These are phyloP conservation scores for Pseudevernia furfuracea DNA, from an alignment of 495 filamentous ascomycete genomes.

Conservation along the genomic window DNA sequence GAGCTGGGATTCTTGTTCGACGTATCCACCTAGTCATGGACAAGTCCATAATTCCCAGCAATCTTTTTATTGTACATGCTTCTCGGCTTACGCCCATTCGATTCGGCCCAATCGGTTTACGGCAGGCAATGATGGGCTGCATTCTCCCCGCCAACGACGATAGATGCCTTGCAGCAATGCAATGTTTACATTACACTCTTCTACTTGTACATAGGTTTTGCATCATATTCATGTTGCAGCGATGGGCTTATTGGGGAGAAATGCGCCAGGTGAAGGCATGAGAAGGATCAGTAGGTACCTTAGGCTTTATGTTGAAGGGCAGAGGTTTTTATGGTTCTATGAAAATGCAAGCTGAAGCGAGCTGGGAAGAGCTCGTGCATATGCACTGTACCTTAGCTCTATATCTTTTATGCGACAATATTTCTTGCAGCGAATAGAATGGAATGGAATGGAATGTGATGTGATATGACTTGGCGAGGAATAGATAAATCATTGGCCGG, in stretches of 20 bases:
- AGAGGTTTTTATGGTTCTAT: not conserved
- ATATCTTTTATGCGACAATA: too few species aligned
- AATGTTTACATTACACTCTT: too few species aligned
- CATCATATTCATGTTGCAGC: not conserved
- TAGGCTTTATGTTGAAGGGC: not conserved
- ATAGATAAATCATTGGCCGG: too few species aligned
- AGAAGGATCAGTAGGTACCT: too few species aligned
- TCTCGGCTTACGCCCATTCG: not conserved
- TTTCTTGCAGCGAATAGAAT: too few species aligned
- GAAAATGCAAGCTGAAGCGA: not conserved
- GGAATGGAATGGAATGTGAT: too few species aligned
- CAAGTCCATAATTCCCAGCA: not conserved
- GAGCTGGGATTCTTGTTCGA: slow-evolving; percentile 69
- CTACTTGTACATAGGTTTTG: not conserved
- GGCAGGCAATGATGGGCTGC: not conserved
- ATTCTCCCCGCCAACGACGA: not conserved
- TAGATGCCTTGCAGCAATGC: not conserved
- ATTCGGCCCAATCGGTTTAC: not conserved
- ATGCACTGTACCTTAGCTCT: not conserved
- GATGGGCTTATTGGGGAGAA: not conserved
- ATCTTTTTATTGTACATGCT: not conserved
- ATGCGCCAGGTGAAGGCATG: not conserved
- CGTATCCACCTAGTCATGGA: not conserved
- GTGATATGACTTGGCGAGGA: too few species aligned
- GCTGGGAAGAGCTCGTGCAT: not conserved